Percentiles rank a stretch among this genome's conserved stretches.
These are phyloP conservation scores for Pyronema domesticum DNA, from an alignment of 495 filamentous ascomycete genomes.

Conservation along the genomic window DNA sequence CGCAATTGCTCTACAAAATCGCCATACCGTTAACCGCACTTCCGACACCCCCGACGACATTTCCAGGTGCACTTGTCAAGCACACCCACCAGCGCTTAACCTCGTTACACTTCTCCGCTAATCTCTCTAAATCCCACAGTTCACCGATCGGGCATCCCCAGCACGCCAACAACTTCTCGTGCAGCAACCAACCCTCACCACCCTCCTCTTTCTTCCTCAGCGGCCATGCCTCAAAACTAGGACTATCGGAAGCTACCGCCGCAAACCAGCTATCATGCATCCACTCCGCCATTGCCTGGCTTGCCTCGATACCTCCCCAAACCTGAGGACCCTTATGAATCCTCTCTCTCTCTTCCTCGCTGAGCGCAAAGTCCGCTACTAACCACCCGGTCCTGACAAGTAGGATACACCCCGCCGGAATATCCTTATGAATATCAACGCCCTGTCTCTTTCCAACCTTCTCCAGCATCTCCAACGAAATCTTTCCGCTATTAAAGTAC, in stretches of 20 bases:
- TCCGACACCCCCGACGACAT: conserved; percentile 33
- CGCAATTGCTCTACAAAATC: conserved; percentile 28
- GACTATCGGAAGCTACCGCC: conserved; percentile 41
- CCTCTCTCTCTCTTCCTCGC: too few species aligned
- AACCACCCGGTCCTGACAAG: too few species aligned
- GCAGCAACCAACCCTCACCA: conserved; percentile 26
- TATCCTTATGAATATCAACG: conserved; percentile 35
- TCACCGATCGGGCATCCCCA: conserved; percentile 49
- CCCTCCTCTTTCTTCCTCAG: too few species aligned
- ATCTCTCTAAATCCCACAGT: conserved; percentile 41
- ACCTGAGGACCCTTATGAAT: conserved; percentile 30
- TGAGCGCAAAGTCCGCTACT: too few species aligned
- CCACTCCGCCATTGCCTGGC: conserved; percentile 41
- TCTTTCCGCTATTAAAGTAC: conserved; percentile 41
- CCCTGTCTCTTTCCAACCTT: conserved; percentile 40
- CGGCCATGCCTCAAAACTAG: conserved; percentile 46
- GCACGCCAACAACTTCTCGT: conserved; percentile 44
- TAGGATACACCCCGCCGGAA: conserved; percentile 31
- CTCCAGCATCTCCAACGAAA: conserved; percentile 39
- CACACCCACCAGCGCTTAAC: conserved; percentile 48
- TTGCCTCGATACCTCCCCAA: conserved; percentile 44
- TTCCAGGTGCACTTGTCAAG: conserved; percentile 42
- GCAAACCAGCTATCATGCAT: conserved; percentile 50
- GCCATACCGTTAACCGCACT: conserved; percentile 35
- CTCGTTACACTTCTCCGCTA: conserved; percentile 34